Base-by-base conservation (phyloP, 2,329 filamentous ascomycete genomes). In the Reticulascus tulasneorum region DNA sequence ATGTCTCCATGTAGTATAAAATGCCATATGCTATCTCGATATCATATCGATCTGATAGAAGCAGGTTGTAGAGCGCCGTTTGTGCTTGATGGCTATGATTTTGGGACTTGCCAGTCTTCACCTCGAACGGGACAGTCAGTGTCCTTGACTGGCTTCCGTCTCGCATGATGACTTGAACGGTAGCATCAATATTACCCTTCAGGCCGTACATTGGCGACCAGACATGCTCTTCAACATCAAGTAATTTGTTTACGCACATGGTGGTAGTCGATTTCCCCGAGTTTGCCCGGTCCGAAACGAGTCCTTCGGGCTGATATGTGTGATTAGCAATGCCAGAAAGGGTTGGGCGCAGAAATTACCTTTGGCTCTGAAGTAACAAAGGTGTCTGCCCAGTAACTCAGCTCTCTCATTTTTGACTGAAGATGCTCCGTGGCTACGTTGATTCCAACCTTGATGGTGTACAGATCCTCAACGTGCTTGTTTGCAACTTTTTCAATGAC, bases 161-260 rank as follows among this genome's bases (percentile, higher is more conserved):
- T 37, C 77, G 69, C 69, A 96, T 85, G 1, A 77, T 79, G 12
- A 93, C 84, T 63, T 98, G 87, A 1, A 98, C 86, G 1, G 93
- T 97, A 19, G 93, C 93, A 63, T 98, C 93, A 41, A 98, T 93
- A 50, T 97, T 98, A 20, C 93, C 93, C 59, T 98, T 98, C 12
- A 98, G 70, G 1, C 93, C 93, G 56, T 94, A 98, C 79, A 89
- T 91, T 1, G 93, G 93, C 7, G 91, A 97, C 93, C 93, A 98
- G 19, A 98, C 82, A 55, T 97, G 93, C 59, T 98, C 93, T 58
- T 98, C 93, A 9, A 98, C 86, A 55, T 97, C 93, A 11, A 98
- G 81, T 19, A 98, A 70, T 56, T 97, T 98, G 52, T 83, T 94
- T 48, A 98, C 82, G 48, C 86, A 89, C 75, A 97, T 82, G 38